A percentile compares a stretch with the other conserved stretches of the same genome.
These are phyloP conservation scores for Metschnikowia lochheadii DNA, from an alignment of 805 yeast species.

Conservation along the genomic window DNA sequence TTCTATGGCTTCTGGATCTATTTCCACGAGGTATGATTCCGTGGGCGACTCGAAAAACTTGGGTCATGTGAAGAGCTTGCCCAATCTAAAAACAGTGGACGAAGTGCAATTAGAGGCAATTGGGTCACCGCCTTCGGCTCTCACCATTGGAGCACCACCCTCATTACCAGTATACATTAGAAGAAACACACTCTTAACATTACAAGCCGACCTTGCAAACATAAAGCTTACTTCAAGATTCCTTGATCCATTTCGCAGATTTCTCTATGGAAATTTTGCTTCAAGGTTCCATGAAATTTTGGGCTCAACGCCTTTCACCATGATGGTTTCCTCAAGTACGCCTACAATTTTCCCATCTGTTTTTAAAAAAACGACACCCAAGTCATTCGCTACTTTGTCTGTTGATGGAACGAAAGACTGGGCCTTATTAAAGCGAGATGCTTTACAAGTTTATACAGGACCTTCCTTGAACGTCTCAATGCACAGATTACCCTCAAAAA, in stretches of 20 bases:
- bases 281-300: slow-evolving; percentile 46
- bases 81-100: slow-evolving; percentile 19
- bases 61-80: slow-evolving; percentile 15
- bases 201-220: slow-evolving; percentile 31
- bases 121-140: slow-evolving; percentile 47
- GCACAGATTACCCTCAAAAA: slow-evolving; percentile 35
- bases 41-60: slow-evolving; percentile 8
- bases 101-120: slow-evolving; percentile 34
- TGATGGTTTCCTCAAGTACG: slow-evolving; percentile 40
- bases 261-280: slow-evolving; percentile 42
- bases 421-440: slow-evolving; percentile 48
- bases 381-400: slow-evolving; percentile 41
- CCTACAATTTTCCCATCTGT: slow-evolving; percentile 15
- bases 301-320: slow-evolving; percentile 44
- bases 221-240: slow-evolving; percentile 22
- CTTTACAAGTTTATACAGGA: slow-evolving; percentile 53
- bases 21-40: slow-evolving; percentile 7
- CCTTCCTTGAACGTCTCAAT: slow-evolving; percentile 42
- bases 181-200: slow-evolving; percentile 47
- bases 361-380: slow-evolving; percentile 20
- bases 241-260: slow-evolving; percentile 37
- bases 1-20: slow-evolving; percentile 5
- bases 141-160: slow-evolving; percentile 53
- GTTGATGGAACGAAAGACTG: slow-evolving; percentile 62
- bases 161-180: slow-evolving; percentile 51